Base-by-base conservation (phyloP, 371 early-diverging fungal species). In the Mucor sp. region DNA sequence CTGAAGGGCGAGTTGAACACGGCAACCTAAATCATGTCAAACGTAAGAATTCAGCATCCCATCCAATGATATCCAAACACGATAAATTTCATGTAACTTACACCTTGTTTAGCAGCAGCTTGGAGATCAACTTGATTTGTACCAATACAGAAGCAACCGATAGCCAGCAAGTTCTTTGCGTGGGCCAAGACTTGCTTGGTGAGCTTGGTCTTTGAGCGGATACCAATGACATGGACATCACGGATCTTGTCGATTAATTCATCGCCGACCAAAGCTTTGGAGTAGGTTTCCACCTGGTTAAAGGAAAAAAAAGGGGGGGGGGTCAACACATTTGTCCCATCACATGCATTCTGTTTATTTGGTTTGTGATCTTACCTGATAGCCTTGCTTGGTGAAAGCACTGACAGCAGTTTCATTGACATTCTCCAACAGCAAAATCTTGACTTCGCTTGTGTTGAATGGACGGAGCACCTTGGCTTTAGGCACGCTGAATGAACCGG, bases 121-220 rank as follows among this genome's bases (percentile, higher is more conserved):
- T 89, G 89, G 32, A 97, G 83, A 77, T 97, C 94, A 33, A 99
- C 98, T 78, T 98, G 97, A 82, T 98, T 97, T 35, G 97, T 97
- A 53, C 97, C 97, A 74, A 98, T 97, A 81, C 99, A 99, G 89
- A 99, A 99, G 76, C 99, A 99, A 25, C 99, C 99, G 74, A 99
- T 93, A 17, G 88, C 95, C 5, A 93, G 74, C 28, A 99, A 82
- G 63, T 96, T 95, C 77, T 92, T 91, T 56, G 98, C 99, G 53
- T 90, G 89, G 28, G 88, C 82, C 27, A 99, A 80, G 23, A 97
- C 90, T 64, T 89, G 87, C 60, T 89, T 91, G 44, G 96, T 96
- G 17, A 99, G 85, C 77, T 93, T 91, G 32, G 99, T 97, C 88
- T 99, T 99, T 75, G 85, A 91, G 74, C 95, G 91, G 75, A 99